These are phyloP conservation scores for Nephromyces sp. DNA, from an alignment of 169 alveolate species.

Conservation along the genomic window DNA sequence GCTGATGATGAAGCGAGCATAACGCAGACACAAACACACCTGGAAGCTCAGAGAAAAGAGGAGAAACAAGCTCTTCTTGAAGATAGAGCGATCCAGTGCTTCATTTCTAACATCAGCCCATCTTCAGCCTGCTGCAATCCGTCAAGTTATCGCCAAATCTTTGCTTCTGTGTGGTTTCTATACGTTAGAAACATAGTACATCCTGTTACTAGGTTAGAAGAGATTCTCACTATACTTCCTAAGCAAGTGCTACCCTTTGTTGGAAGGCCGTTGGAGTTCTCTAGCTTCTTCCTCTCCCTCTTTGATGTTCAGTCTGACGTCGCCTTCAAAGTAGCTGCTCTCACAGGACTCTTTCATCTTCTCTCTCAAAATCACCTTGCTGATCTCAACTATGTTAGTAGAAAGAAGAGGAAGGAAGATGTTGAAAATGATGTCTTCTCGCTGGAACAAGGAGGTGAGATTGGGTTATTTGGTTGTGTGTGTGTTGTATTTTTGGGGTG, in stretches of 20 bases:
- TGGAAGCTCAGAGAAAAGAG: neutral
- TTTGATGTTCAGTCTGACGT: neutral
- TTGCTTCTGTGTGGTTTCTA: conserved; percentile 12
- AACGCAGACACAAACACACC: neutral
- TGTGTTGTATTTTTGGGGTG: no score
- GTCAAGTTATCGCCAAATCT: neutral
- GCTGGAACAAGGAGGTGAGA: no score
- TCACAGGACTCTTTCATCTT: conserved; percentile 19
- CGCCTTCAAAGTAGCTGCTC: conserved; percentile 3
- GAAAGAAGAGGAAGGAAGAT: no score
- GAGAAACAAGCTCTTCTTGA: neutral
- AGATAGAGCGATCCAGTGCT: neutral
- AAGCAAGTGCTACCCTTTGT: conserved; percentile 3
- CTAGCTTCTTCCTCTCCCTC: conserved; percentile 16
- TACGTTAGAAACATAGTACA: neutral
- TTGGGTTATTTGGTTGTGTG: no score
- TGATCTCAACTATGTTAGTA: conserved; percentile 20
- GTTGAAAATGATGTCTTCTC: no score
- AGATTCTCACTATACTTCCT: neutral
- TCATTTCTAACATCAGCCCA: neutral
- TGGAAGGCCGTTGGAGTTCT: conserved; percentile 15
- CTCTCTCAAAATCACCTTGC: conserved; percentile 25
- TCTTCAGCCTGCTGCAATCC: neutral
- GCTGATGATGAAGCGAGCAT: neutral
- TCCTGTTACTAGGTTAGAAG: neutral